These are phyloP conservation scores for Zostera marina DNA, from an alignment of 116 monocot genomes.

Conservation along the genomic window DNA sequence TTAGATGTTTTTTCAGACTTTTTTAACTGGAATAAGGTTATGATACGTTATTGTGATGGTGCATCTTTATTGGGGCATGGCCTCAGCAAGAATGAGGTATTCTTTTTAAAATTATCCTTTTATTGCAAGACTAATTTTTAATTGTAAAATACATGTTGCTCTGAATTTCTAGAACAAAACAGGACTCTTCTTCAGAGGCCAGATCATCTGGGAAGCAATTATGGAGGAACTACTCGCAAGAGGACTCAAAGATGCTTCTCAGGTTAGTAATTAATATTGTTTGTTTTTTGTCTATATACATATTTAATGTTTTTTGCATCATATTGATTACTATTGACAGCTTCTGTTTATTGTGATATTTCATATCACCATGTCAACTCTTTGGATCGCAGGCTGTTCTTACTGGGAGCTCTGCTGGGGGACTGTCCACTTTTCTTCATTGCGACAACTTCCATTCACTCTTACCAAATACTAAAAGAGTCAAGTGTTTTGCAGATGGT, in stretches of 20 bases:
- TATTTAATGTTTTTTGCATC: too few species aligned
- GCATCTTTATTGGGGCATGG: slow-evolving; percentile 64
- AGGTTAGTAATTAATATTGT: slow-evolving; percentile 42
- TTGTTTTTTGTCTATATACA: too few species aligned
- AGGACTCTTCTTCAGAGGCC: slow-evolving; percentile 69
- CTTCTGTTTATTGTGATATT: too few species aligned
- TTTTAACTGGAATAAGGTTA: slow-evolving; percentile 89
- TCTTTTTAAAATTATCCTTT: neutral
- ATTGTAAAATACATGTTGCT: neutral
- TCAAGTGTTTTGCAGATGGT: slow-evolving; percentile 92
- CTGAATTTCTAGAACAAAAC: slow-evolving; percentile 28
- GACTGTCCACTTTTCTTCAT: slow-evolving; percentile 81
- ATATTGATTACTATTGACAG: too few species aligned
- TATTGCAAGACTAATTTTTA: too few species aligned
- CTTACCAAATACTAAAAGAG: slow-evolving; percentile 37
- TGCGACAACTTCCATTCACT: slow-evolving; percentile 60
- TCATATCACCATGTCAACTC: too few species aligned
- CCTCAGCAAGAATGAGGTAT: slow-evolving; percentile 32
- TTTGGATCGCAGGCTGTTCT: slow-evolving; percentile 86
- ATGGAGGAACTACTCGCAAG: slow-evolving; percentile 51
- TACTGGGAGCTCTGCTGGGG: slow-evolving; percentile 95
- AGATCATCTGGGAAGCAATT: slow-evolving; percentile 62
- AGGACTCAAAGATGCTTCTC: slow-evolving; percentile 60
- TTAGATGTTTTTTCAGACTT: slow-evolving; percentile 37
- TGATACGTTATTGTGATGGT: slow-evolving; percentile 79